Evolutionary conservation across 805 yeast species (phyloP), one percentile per base, ranked within the genome.

Genomic region (Tetrapisispora phaffii): DNA sequence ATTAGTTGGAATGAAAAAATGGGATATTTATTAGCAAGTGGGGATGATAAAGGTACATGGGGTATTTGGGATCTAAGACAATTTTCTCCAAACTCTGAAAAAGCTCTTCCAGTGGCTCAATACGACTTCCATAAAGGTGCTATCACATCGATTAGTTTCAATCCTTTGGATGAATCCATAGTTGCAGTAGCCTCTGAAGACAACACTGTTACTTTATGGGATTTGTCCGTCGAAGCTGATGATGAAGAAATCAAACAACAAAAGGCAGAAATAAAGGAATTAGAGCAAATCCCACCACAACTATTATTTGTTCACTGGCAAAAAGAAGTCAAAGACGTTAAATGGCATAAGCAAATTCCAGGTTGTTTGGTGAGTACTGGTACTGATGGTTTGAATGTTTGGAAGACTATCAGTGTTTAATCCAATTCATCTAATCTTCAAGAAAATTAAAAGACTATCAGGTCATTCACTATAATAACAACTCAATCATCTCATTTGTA

Each of bases 11-110:
- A 90, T 68, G 77, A 76, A 50, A 84, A 85, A 61, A 82, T 89
- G 52, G 82, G 82, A 57, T 88, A 90, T 60, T 70, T 93, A 58
- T 72, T 93, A 45, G 97, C 97, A 0, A 80, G 93, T 41, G 98
- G 98, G 55, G 96, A 93, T 61, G 98, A 93, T 65, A 96, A 89
- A 63, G 98, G 98, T 51, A 69, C 80, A 26, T 93, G 97, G 96
- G 88, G 95, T 37, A 93, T 93, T 38, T 93, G 98, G 98, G 98
- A 93, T 70, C 73, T 93, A 66, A 81, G 98, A 60, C 77, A 82
- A 55, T 79, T 93, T 74, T 74, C 82, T 53, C 76, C 80, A 54
- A 63, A 71, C 50, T 57, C 66, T 15, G 59, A 59, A 17, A 60
- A 57, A 37, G 66, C 76, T 7, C 67, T 80, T 7, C 97, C 97